A percentile compares a stretch with the other conserved stretches of the same genome.
Evolutionary conservation across 352 stramenopile genomes (phyloP).

Genomic region (Lagenidium sp.): DNA sequence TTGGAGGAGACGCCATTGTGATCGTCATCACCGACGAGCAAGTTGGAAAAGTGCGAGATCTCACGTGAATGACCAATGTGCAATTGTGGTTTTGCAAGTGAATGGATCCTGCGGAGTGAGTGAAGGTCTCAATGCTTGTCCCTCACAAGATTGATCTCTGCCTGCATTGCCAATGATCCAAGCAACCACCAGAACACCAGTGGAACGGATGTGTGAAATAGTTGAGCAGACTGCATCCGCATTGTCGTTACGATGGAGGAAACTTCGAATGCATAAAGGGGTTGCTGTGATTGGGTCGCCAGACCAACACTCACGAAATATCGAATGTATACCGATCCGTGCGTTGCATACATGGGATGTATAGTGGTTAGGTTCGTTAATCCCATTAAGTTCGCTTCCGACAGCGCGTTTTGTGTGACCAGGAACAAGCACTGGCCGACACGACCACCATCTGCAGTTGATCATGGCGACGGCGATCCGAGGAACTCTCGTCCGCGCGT

Average conservation of each 20-base stretch:
- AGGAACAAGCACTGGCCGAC: slow-evolving; percentile 1
- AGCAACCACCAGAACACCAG: neutral
- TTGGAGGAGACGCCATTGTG: neutral
- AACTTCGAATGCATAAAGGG: too few relatives aligned
- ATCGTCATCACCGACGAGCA: neutral
- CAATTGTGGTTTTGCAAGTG: neutral
- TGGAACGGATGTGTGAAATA: too few relatives aligned
- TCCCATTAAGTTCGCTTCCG: neutral
- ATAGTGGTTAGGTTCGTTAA: slow-evolving; percentile 2
- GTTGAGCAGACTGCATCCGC: too few relatives aligned
- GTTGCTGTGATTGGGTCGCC: too few relatives aligned
- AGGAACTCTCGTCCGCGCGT: slow-evolving; percentile 8
- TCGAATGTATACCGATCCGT: too few relatives aligned
- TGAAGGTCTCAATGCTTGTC: slow-evolving; percentile 6
- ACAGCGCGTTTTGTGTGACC: slow-evolving; percentile 7
- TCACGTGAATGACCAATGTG: neutral
- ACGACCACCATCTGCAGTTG: neutral
- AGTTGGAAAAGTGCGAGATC: neutral
- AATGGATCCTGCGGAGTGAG: too few relatives aligned
- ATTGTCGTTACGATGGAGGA: too few relatives aligned
- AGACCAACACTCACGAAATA: too few relatives aligned
- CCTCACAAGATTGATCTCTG: neutral
- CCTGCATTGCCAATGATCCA: neutral
- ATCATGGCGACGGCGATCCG: slow-evolving; percentile 11
- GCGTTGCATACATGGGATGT: neutral